phyloP scores from a whole-genome alignment of 129 eudicot species.

The Silybum marianum region DNA sequence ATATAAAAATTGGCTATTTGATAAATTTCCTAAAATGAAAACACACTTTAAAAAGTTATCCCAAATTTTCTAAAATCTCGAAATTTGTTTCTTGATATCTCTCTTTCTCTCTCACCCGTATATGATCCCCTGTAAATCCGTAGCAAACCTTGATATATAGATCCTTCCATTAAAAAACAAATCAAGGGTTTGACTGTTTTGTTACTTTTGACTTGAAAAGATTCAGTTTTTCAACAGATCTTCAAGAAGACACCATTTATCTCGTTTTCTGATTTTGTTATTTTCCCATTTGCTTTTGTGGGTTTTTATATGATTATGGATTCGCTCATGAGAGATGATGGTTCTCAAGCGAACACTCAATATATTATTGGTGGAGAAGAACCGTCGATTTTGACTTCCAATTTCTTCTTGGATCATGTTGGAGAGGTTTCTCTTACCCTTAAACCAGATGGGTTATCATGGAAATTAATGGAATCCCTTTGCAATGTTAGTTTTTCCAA shows the following conservation, averaged over 20 bases:
- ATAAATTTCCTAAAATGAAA: too few species aligned
- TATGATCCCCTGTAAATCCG: slow-evolving; percentile 35
- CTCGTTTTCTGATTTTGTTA: slow-evolving; percentile 14
- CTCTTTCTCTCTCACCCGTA: not conserved
- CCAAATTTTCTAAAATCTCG: too few species aligned
- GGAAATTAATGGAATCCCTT: slow-evolving; percentile 60
- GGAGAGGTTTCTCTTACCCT: slow-evolving; percentile 78
- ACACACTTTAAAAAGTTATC: too few species aligned
- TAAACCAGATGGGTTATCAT: slow-evolving; percentile 56
- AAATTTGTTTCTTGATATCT: slow-evolving; percentile 15
- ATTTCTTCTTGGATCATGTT: slow-evolving; percentile 63
- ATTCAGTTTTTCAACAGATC: slow-evolving; percentile 15
- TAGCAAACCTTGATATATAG: slow-evolving; percentile 17
- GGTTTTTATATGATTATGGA: slow-evolving; percentile 43
- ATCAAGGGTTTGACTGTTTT: slow-evolving; percentile 38
- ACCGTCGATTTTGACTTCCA: slow-evolving; percentile 39
- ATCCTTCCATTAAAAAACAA: slow-evolving; percentile 24
- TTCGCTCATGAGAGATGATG: slow-evolving; percentile 31
- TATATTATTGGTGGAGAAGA: slow-evolving; percentile 36
- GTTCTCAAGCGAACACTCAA: slow-evolving; percentile 28
- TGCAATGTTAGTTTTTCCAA: slow-evolving; percentile 55
- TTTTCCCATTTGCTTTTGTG: slow-evolving; percentile 1
- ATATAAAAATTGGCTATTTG: too few species aligned
- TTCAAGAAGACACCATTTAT: slow-evolving; percentile 17
- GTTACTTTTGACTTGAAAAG: slow-evolving; percentile 22